phyloP scores from a whole-genome alignment of 1,139 yeast species.

The Pneumocystis sp. region DNA sequence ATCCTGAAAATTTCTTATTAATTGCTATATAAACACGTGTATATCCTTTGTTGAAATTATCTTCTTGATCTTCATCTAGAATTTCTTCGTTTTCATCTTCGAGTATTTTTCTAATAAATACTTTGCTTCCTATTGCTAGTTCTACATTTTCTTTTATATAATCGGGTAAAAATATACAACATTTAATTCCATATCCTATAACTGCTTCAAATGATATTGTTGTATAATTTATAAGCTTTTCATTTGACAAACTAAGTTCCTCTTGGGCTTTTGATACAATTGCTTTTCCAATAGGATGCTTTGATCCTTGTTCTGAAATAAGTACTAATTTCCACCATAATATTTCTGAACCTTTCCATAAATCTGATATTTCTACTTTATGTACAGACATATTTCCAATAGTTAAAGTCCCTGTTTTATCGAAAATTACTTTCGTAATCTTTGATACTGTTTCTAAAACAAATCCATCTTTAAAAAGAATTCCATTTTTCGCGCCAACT shows the following conservation, averaged over 20 bases:
- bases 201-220: conserved; percentile 35
- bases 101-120: conserved; percentile 28
- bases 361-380: not conserved
- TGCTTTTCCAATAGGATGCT: conserved; percentile 80
- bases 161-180: conserved; percentile 25
- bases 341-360: conserved; percentile 4
- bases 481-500: conserved; percentile 80
- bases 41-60: conserved; percentile 4
- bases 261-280: conserved; percentile 29
- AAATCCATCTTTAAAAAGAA: conserved; percentile 86
- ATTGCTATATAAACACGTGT: conserved; percentile 21
- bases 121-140: conserved; percentile 45
- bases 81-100: conserved; percentile 16
- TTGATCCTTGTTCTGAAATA: conserved; percentile 53
- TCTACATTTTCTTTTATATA: conserved; percentile 16
- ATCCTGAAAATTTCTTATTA: conserved; percentile 47
- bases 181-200: conserved; percentile 62
- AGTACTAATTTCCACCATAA: conserved; percentile 49
- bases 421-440: conserved; percentile 61
- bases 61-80: conserved; percentile 6
- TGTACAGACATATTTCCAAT: conserved; percentile 59
- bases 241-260: conserved; percentile 13
- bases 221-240: conserved; percentile 24
- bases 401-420: conserved; percentile 92
- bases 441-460: conserved; percentile 60